A percentile compares a stretch with the other conserved stretches of the same genome.
phyloP scores from a whole-genome alignment of 345 rosid species.

The Arabis hirsuta region DNA sequence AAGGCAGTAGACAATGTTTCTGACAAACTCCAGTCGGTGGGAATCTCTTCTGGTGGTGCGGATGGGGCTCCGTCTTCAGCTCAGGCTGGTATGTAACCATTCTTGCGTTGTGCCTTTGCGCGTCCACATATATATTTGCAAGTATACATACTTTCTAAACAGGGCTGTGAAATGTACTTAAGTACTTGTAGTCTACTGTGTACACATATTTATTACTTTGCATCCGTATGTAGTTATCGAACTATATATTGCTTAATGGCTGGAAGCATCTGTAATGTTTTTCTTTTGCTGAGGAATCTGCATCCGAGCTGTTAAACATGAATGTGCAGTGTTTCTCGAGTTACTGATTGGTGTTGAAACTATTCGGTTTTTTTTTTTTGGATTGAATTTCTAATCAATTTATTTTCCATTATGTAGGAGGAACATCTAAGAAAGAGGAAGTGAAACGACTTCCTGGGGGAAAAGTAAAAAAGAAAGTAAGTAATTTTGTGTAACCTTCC shows the following conservation, averaged over 20 bases:
- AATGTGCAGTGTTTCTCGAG: background rate
- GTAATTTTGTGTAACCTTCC: constrained; percentile 15
- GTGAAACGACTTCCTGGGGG: constrained; percentile 96
- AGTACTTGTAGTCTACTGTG: background rate
- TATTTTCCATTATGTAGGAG: constrained; percentile 44
- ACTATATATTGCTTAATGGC: background rate
- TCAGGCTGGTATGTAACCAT: constrained; percentile 38
- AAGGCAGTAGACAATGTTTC: constrained; percentile 70
- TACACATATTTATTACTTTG: background rate
- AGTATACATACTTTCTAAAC: background rate
- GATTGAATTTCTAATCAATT: background rate
- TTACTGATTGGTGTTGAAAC: constrained; percentile 6
- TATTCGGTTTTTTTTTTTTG: background rate
- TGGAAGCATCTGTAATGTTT: constrained; percentile 8
- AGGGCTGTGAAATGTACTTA: background rate
- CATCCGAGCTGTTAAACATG: background rate
- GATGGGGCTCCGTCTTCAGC: constrained; percentile 59
- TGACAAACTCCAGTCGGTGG: constrained; percentile 67
- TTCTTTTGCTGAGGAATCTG: background rate
- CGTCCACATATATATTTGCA: background rate
- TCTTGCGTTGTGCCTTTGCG: background rate
- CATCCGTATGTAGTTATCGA: background rate
- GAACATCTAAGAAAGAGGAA: constrained; percentile 65
- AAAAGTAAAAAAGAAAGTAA: constrained; percentile 92
- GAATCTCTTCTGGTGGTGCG: constrained; percentile 61